Percentiles rank a stretch among this genome's conserved stretches.
These are phyloP conservation scores for Debaryomyces prosopidis DNA, from an alignment of 805 yeast species.

Conservation along the genomic window DNA sequence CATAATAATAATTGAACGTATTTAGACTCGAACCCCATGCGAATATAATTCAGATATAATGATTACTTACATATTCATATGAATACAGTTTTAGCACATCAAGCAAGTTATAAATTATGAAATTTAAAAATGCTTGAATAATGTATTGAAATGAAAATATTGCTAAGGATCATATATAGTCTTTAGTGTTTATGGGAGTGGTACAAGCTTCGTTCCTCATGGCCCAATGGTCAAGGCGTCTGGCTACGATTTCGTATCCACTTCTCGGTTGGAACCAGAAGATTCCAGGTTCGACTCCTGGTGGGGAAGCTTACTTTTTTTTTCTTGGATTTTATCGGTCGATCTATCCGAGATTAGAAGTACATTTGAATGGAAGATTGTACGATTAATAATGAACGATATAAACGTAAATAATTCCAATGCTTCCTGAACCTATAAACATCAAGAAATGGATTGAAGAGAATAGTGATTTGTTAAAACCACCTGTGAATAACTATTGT, in stretches of 20 bases:
- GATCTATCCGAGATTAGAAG: neutral
- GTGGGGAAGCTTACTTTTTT: slow-evolving; percentile 47
- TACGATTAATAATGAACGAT: neutral
- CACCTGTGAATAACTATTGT: slow-evolving; percentile 91
- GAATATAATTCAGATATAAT: too few species aligned
- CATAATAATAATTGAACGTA: too few species aligned
- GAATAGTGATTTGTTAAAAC: slow-evolving; percentile 72
- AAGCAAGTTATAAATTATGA: too few species aligned
- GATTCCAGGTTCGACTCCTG: slow-evolving; percentile 55
- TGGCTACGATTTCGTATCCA: slow-evolving; percentile 49
- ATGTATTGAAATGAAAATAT: too few species aligned
- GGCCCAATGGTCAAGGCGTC: slow-evolving; percentile 57
- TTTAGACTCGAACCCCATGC: too few species aligned
- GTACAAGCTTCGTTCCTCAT: slow-evolving; percentile 48
- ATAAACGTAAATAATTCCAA: slow-evolving; percentile 13
- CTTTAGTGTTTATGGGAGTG: too few species aligned
- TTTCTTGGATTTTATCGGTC: neutral
- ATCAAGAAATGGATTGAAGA: slow-evolving; percentile 79
- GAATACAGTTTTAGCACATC: too few species aligned
- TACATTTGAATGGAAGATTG: too few species aligned
- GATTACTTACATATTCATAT: too few species aligned
- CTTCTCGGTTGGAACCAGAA: slow-evolving; percentile 48
- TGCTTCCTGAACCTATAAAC: slow-evolving; percentile 72
- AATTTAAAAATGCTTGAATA: too few species aligned
- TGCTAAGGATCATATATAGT: too few species aligned